A percentile compares a stretch with the other conserved stretches of the same genome.
Evolutionary conservation across 306 rosid genomes (phyloP).

Genomic region (peach (Prunus persica)): DNA sequence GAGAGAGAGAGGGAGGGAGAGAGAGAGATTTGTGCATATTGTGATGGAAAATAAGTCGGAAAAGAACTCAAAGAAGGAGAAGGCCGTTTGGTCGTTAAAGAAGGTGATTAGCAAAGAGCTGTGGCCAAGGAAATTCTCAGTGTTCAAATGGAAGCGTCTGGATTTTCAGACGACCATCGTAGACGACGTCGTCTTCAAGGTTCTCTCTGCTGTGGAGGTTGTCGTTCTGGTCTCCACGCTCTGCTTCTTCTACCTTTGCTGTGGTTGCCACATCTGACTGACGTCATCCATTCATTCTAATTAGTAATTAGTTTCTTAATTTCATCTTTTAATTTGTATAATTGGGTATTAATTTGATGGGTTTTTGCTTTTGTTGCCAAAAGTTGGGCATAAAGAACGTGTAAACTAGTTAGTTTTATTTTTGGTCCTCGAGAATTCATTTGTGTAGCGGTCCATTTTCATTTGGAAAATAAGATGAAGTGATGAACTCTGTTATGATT

Average conservation of each 20-base stretch:
- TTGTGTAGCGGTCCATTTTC: background rate
- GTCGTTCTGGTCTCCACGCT: constrained; percentile 64
- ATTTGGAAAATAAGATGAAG: constrained; percentile 3
- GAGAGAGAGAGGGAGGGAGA: constrained; percentile 5
- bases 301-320: background rate
- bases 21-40: background rate
- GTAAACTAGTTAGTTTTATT: background rate
- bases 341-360: background rate
- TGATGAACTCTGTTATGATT: background rate
- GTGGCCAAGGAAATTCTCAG: constrained; percentile 48
- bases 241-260: constrained; percentile 80
- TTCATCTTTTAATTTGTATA: background rate
- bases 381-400: background rate
- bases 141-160: constrained; percentile 50
- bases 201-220: constrained; percentile 53
- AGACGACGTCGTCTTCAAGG: constrained; percentile 60
- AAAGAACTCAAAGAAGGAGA: background rate
- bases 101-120: constrained; percentile 56
- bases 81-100: constrained; percentile 52
- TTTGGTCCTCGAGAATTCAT: background rate
- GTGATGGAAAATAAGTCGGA: background rate
- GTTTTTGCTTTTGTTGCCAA: background rate
- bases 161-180: constrained; percentile 43
- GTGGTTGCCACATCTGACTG: constrained; percentile 64
- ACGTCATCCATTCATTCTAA: background rate